Percentiles rank a stretch among this genome's conserved stretches.
These are phyloP conservation scores for Monascus ruber DNA, from an alignment of 2,329 filamentous ascomycete genomes.

Conservation along the genomic window DNA sequence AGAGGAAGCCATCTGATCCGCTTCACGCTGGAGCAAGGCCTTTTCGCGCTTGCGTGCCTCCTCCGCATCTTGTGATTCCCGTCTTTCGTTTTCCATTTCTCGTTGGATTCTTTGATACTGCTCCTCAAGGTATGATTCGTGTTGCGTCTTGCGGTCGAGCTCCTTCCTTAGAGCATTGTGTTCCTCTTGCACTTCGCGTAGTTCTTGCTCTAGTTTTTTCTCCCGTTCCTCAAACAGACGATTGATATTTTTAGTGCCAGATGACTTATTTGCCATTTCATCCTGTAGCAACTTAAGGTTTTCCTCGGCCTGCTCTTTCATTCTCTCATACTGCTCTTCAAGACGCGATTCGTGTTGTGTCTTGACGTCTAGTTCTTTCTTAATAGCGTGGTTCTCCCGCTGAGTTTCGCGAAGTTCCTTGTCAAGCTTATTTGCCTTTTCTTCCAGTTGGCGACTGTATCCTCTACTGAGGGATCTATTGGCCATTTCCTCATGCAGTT, in stretches of 20 bases:
- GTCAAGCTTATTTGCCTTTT: constrained; percentile 56
- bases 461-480: constrained; percentile 69
- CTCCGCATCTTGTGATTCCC: constrained; percentile 54
- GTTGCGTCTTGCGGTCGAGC: too few species aligned
- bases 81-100: constrained; percentile 55
- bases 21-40: constrained; percentile 54
- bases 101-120: constrained; percentile 50
- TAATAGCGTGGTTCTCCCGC: constrained; percentile 34
- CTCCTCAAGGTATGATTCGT: too few species aligned
- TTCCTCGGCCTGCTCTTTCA: constrained; percentile 51
- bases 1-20: constrained; percentile 46
- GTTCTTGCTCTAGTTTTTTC: constrained; percentile 43
- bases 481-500: constrained; percentile 63
- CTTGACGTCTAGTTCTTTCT: constrained; percentile 28
- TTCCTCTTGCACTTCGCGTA: too few species aligned
- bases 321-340: constrained; percentile 55
- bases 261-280: too few species aligned
- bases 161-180: too few species aligned
- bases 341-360: constrained; percentile 51
- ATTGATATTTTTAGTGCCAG: too few species aligned
- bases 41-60: constrained; percentile 57
- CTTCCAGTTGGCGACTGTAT: constrained; percentile 62
- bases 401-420: constrained; percentile 48
- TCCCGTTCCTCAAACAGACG: constrained; percentile 28
- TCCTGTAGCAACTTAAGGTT: too few species aligned